phyloP scores from a whole-genome alignment of 805 yeast species.

The Metschnikowia koreensis region DNA sequence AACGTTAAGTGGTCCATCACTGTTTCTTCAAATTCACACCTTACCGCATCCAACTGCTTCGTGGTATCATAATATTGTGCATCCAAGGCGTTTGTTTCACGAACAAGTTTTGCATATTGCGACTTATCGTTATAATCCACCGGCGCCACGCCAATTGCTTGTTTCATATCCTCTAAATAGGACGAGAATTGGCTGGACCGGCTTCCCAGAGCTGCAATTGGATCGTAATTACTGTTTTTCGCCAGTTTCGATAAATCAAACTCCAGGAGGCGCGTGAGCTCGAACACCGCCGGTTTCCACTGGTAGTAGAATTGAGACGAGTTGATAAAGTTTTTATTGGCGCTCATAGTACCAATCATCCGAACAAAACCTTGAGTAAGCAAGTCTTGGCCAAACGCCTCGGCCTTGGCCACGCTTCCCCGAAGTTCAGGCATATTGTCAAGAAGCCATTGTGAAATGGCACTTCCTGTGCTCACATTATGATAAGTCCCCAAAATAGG shows the following conservation, averaged over 20 bases:
- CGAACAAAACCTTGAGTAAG: constrained; percentile 58
- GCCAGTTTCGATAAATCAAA: constrained; percentile 12
- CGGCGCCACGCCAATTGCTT: constrained; percentile 42
- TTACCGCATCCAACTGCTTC: constrained; percentile 55
- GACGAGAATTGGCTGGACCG: constrained; percentile 21
- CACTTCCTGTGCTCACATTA: constrained; percentile 59
- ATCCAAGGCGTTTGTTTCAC: constrained; percentile 62
- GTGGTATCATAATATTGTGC: constrained; percentile 48
- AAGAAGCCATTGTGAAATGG: constrained; percentile 59
- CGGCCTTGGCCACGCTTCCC: constrained; percentile 57
- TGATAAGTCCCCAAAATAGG: constrained; percentile 69
- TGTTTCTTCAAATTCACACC: constrained; percentile 74
- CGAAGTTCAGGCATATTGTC: constrained; percentile 43
- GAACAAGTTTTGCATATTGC: constrained; percentile 48
- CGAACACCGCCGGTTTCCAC: constrained; percentile 73
- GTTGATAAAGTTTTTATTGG: constrained; percentile 60
- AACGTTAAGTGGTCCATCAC: constrained; percentile 69
- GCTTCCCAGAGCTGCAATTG: constrained; percentile 16
- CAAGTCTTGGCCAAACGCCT: constrained; percentile 71
- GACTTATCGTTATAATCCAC: constrained; percentile 50
- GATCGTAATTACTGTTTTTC: constrained; percentile 10
- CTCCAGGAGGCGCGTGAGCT: constrained; percentile 33
- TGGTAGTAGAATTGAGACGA: constrained; percentile 73
- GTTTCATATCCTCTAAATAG: constrained; percentile 44
- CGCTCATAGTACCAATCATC: constrained; percentile 58